Conservation (phyloP, 2,329 filamentous ascomycete genomes). For the Penicillium hordei region DNA sequence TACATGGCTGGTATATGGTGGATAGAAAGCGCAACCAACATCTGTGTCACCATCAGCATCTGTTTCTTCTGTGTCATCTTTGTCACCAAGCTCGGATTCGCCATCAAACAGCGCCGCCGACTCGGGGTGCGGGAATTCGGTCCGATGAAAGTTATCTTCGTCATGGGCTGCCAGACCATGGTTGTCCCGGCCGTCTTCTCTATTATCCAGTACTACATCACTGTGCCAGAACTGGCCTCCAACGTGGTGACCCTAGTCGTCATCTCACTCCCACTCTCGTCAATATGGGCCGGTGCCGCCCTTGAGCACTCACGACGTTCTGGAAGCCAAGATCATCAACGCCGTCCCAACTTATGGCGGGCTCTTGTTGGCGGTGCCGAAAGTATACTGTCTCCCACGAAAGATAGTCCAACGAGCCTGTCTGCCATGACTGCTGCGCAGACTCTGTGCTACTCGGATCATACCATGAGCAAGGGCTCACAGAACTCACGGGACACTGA, state of each 20-base stretch:
- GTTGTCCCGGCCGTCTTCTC: constrained; percentile 64
- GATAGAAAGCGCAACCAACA: constrained; percentile 49
- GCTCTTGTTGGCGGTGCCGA: constrained; percentile 21
- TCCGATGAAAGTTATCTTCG: constrained; percentile 65
- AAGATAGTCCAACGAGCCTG: constrained; percentile 16
- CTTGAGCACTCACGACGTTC: constrained; percentile 25
- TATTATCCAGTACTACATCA: constrained; percentile 54
- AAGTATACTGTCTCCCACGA: constrained; percentile 11
- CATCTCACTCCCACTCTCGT: constrained; percentile 64
- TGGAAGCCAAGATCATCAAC: constrained; percentile 5
- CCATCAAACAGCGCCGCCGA: constrained; percentile 55
- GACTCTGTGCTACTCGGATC: constrained; percentile 32
- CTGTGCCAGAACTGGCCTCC: constrained; percentile 55
- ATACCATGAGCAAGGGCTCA: constrained; percentile 13
- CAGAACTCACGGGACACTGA: constrained; percentile 18
- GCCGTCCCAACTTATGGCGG: constrained; percentile 31
- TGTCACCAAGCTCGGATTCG: constrained; percentile 59
- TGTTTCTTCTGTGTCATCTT: constrained; percentile 65
- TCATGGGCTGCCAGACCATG: constrained; percentile 68
- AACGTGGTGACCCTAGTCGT: constrained; percentile 59
- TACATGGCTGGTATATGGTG: constrained; percentile 35
- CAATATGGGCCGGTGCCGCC: constrained; percentile 60
- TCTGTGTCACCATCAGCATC: constrained; percentile 57
- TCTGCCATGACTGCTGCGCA: constrained; percentile 20
- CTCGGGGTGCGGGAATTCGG: constrained; percentile 62